phyloP scores from a whole-genome alignment of 805 yeast genomes.

The Yueomyces sp. region DNA sequence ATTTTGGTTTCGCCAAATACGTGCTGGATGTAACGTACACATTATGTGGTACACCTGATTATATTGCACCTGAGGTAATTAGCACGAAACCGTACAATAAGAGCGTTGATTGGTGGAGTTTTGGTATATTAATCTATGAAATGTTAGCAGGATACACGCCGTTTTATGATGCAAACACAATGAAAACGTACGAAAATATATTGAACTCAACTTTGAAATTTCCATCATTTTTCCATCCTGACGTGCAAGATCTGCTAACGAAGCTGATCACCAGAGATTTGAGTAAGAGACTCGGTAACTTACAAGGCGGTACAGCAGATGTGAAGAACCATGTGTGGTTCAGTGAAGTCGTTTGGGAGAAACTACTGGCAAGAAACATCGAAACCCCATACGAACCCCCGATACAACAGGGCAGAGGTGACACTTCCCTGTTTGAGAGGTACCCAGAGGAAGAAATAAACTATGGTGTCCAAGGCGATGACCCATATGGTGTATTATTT shows the following conservation, averaged over 20 bases:
- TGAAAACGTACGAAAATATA: constrained; percentile 88
- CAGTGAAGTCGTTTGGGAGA: constrained; percentile 84
- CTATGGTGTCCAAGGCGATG: constrained; percentile 53
- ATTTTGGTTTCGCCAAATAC: constrained; percentile 87
- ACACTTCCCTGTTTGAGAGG: constrained; percentile 62
- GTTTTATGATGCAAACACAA: constrained; percentile 80
- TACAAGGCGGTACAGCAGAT: constrained; percentile 73
- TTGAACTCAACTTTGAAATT: constrained; percentile 62
- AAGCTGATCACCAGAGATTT: constrained; percentile 71
- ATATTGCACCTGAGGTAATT: constrained; percentile 91
- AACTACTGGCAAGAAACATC: constrained; percentile 65
- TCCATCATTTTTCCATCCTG: constrained; percentile 65
- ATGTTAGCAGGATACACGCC: constrained; percentile 95
- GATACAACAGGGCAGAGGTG: constrained; percentile 81
- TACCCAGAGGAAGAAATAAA: constrained; percentile 69
- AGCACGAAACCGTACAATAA: constrained; percentile 87
- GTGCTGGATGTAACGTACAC: constrained; percentile 87
- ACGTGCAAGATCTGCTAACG: constrained; percentile 58
- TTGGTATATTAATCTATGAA: constrained; percentile 81
- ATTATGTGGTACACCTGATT: constrained; percentile 88
- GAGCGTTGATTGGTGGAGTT: constrained; percentile 95
- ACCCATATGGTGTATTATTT: constrained; percentile 48
- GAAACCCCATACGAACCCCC: constrained; percentile 97
- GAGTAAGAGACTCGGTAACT: constrained; percentile 70
- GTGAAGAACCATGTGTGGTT: constrained; percentile 85